Base-by-base conservation (phyloP, 306 rosid genomes). In the Ceratonia siliqua region DNA sequence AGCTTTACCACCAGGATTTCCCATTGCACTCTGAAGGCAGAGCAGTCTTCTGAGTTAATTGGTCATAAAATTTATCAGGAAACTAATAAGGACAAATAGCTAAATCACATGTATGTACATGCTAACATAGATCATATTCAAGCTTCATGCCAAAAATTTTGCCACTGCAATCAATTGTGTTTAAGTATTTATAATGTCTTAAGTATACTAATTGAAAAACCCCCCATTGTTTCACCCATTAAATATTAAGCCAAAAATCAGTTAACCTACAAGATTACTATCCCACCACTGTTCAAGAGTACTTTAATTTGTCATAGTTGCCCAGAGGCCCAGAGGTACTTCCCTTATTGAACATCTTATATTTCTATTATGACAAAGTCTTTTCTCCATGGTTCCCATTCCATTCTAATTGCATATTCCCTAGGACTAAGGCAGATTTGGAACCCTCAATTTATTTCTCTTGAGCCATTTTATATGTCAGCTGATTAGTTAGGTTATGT, bases 1-100 rank as follows among this genome's bases (percentile, higher is more conserved):
- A 62, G 28, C 78, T 74, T 13, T 33, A 38, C 24, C 79, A 63
- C 39, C 54, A 38, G 55, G 38, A 61, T 46, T 45, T 59, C 36
- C 18, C 61, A 42, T 14, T 27, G 2, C 13, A 42, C n/a, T 39
- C 36, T 56, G 56, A 3, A 17, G 33, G 38, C 45, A 43, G 11
- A 0, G 43, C 7, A 13, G 62, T 35, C 49, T 27, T 45, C 22
- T 46, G 18, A 68, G 62, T 33, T 8, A 62, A 61, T 22, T 57
- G 57, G 48, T 32, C 9, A 17, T 59, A 6, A 58, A 45, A 61
- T 25, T 42, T 39, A 73, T 14, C 41, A 61, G 49, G 62, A 59
- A 30, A 21, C 50, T 74, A 18, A 36, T 35, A 45, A 21, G 52
- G 50, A 30, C 49, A 10, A 72, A 41, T 28, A 49, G 22, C 27